Conservation (phyloP, 306 rosid species). For the Abrus pulchellus region DNA sequence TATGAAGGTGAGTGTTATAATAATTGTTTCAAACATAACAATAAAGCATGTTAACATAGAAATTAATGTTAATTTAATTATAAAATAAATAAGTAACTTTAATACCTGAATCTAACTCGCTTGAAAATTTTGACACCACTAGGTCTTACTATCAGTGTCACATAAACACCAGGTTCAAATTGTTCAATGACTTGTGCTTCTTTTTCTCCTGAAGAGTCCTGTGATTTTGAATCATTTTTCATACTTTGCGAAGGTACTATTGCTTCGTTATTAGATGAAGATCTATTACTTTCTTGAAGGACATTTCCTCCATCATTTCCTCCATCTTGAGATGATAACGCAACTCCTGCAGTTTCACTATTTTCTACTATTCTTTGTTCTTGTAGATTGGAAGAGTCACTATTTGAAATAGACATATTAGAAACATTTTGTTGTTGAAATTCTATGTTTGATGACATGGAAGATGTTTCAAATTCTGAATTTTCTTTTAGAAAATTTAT, state of each 20-base stretch:
- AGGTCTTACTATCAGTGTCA: slow-evolving; percentile 62
- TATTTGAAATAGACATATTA: slow-evolving; percentile 40
- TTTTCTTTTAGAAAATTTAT: slow-evolving; percentile 60
- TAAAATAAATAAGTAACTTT: slow-evolving; percentile 1
- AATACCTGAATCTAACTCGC: slow-evolving; percentile 94
- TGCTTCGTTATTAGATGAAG: slow-evolving; percentile 48
- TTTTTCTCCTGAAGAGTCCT: slow-evolving; percentile 55
- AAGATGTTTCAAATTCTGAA: slow-evolving; percentile 45
- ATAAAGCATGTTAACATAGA: slow-evolving; percentile 12
- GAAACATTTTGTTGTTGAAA: slow-evolving; percentile 50
- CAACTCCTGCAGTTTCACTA: slow-evolving; percentile 44
- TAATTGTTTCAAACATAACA: background rate
- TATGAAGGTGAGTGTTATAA: background rate
- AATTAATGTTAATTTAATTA: slow-evolving; percentile 10
- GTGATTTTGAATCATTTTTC: slow-evolving; percentile 54
- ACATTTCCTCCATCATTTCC: slow-evolving; percentile 52
- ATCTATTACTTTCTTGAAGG: slow-evolving; percentile 50
- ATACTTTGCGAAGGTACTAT: slow-evolving; percentile 51
- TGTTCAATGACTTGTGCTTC: slow-evolving; percentile 75
- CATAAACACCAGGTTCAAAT: slow-evolving; percentile 92
- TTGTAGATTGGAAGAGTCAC: slow-evolving; percentile 39
- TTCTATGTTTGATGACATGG: slow-evolving; percentile 38
- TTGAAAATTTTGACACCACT: slow-evolving; percentile 64
- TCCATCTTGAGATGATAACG: slow-evolving; percentile 46
- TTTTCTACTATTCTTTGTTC: slow-evolving; percentile 45